These are phyloP conservation scores for Leishmania tarentolae DNA, from an alignment of 208 protist species.

Conservation along the genomic window DNA sequence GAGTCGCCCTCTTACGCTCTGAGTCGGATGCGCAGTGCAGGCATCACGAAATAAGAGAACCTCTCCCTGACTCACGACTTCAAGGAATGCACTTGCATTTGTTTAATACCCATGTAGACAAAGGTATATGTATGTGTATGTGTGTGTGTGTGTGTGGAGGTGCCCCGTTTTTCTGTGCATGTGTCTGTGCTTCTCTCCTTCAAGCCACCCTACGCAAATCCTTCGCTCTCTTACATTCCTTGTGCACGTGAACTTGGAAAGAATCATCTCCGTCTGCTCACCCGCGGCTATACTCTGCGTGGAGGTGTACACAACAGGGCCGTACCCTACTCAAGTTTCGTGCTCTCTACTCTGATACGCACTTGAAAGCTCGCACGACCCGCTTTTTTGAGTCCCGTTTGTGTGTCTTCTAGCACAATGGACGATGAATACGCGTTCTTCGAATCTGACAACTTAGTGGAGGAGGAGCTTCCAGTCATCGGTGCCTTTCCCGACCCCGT, in stretches of 20 bases:
- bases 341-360: neutral
- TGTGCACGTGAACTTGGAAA: neutral
- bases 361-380: neutral
- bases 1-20: neutral
- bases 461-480: conserved; percentile 14
- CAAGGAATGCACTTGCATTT: neutral
- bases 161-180: neutral
- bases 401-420: neutral
- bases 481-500: conserved; percentile 6
- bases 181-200: neutral
- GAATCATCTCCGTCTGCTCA: neutral
- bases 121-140: neutral
- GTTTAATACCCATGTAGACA: neutral
- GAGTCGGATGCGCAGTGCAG: neutral
- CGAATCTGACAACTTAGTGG: conserved; percentile 5
- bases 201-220: neutral
- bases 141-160: neutral
- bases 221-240: neutral
- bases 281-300: neutral
- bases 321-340: neutral
- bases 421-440: conserved; percentile 16
- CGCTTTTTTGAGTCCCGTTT: neutral
- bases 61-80: neutral
- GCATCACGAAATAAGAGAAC: neutral
- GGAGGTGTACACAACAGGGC: neutral